Evolutionary conservation across 352 stramenopile genomes (phyloP).

Genomic region (Pythium periplocum): DNA sequence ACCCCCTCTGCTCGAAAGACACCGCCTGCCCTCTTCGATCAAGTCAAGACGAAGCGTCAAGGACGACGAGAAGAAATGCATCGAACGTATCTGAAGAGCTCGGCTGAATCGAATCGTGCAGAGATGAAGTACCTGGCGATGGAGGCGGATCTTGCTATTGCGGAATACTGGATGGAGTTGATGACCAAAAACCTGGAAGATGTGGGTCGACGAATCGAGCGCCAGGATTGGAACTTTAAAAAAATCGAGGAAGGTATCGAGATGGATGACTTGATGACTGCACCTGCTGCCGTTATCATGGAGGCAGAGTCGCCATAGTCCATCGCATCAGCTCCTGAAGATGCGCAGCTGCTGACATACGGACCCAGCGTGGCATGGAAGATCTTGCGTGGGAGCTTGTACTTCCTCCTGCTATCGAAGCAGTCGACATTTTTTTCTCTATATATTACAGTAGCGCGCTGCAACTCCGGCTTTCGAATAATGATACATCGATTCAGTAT

Average conservation of each 20-base stretch:
- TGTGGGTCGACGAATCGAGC: slow-evolving; percentile 68
- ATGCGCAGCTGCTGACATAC: no score
- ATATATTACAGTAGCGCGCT: no score
- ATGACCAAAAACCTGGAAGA: slow-evolving; percentile 61
- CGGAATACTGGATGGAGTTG: slow-evolving; percentile 64
- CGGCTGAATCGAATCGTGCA: slow-evolving; percentile 48
- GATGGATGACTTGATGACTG: slow-evolving; percentile 10
- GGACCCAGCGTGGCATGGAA: no score
- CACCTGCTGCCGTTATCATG: not conserved
- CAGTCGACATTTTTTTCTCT: no score
- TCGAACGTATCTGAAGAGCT: slow-evolving; percentile 49
- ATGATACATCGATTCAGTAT: no score
- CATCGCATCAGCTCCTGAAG: no score
- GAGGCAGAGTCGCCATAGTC: no score
- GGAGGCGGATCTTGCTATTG: slow-evolving; percentile 48
- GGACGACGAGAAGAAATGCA: slow-evolving; percentile 20
- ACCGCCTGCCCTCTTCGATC: slow-evolving; percentile 2
- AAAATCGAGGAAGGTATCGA: slow-evolving; percentile 31
- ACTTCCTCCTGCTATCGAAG: no score
- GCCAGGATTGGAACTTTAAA: slow-evolving; percentile 78
- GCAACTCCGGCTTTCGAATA: no score
- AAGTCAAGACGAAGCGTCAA: slow-evolving; percentile 6
- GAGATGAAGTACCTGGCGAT: slow-evolving; percentile 48
- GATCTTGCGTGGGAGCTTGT: no score
- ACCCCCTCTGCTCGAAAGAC: not conserved